Percentiles rank a stretch among this genome's conserved stretches.
phyloP scores from a whole-genome alignment of 75 land plant genomes.

The Pinus tabuliformis region DNA sequence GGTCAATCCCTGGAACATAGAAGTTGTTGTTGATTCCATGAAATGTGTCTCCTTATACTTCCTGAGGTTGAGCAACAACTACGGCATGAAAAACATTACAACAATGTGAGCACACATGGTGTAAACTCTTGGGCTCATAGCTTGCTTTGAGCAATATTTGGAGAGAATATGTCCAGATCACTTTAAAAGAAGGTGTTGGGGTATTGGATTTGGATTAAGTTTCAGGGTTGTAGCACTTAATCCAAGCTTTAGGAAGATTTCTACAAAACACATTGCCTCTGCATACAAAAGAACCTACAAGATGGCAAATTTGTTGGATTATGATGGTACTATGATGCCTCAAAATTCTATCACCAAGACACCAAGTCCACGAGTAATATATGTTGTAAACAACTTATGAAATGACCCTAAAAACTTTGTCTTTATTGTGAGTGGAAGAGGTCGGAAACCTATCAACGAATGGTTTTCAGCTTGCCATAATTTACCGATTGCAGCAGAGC shows the following conservation, averaged over 20 bases:
- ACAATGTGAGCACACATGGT: no score
- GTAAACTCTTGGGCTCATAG: conserved; percentile 76
- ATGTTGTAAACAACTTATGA: no score
- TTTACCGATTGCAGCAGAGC: no score
- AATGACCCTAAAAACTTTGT: no score
- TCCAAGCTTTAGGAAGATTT: conserved; percentile 57
- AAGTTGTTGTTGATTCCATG: no score
- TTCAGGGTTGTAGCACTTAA: conserved; percentile 60
- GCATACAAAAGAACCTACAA: conserved; percentile 48
- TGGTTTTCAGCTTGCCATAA: no score
- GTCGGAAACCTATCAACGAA: no score
- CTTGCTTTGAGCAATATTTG: conserved; percentile 51
- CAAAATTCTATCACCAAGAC: conserved; percentile 45
- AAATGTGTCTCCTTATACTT: background rate
- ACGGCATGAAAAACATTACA: no score
- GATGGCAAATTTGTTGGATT: conserved; percentile 66
- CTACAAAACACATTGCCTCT: conserved; percentile 36
- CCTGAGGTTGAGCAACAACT: no score
- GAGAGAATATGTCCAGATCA: conserved; percentile 69
- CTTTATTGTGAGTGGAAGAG: no score
- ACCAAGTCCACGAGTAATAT: no score
- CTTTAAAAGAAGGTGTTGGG: conserved; percentile 55
- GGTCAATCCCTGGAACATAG: no score
- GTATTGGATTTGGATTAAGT: conserved; percentile 59
- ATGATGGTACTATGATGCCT: conserved; percentile 81